Base-by-base conservation (phyloP, 371 early-diverging fungal genomes). In the Mortierella sp. region DNA sequence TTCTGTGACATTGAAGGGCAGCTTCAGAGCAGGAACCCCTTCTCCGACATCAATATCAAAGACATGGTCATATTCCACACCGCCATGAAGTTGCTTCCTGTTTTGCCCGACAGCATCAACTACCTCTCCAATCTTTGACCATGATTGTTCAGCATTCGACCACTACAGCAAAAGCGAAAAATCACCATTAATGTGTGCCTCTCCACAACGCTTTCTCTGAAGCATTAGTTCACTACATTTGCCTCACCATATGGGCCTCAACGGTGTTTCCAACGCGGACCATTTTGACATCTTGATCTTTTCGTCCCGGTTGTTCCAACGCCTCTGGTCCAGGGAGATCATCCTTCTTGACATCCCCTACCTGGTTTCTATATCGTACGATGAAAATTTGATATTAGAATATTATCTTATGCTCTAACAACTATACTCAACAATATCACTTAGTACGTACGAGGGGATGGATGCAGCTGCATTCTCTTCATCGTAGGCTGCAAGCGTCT, bases 21-120 rank as follows among this genome's bases (percentile, higher is more conserved):
- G 88, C 78, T 99, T 98, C 13, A 97, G 83, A 32, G 93, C 90
- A 28, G 93, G 92, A 6, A 76, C 85, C 4, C 93, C 93, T 28
- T 93, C 94, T 17, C 92, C 93, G 22, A 98, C 89, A 72, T 98
- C 98, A 37, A 99, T 94, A 74, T 97, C 98, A 87, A 99, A 99
- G 10, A 99, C 97, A 82, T 95, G 97, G 78, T 99, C 99, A 76
- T 98, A 99, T 72, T 98, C 97, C 55, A 89, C 87, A 53, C 98
- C 98, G 10, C 92, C 88, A 79, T 90, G 93, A 6, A 92, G 72
- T 74, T 94, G 92, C 76, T 96, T 97, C 37, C 90, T 82, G 13
- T 87, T 82, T 1, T 87, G 85, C 0, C 94, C 96, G 31, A 92
- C 92, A 1, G 96, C 93, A 78, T 98, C 97, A 0, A 97, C 97